These are phyloP conservation scores for Apiosordaria backusii DNA, from an alignment of 495 filamentous ascomycete species.

Conservation along the genomic window DNA sequence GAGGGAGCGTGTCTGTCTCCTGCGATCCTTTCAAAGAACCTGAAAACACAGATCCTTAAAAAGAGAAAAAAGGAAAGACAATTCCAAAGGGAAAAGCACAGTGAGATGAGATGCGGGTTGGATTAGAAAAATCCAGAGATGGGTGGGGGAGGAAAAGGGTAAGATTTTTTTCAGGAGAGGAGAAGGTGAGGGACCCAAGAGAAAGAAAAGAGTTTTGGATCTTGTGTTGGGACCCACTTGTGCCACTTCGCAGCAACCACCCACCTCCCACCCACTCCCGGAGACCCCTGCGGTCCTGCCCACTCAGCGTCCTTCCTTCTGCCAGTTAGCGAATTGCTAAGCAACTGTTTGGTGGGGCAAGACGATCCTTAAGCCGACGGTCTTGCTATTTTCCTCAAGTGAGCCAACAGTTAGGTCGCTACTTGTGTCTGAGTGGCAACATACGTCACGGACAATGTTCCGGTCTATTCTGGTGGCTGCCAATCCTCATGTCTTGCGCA, in stretches of 20 bases:
- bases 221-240: slow-evolving; percentile 26
- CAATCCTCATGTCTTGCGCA: not conserved
- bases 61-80: slow-evolving; percentile 38
- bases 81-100: slow-evolving; percentile 25
- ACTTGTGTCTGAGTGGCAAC: slow-evolving; percentile 7
- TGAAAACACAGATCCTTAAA: slow-evolving; percentile 34
- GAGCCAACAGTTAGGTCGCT: not conserved
- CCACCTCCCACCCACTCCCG: not conserved
- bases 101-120: slow-evolving; percentile 21
- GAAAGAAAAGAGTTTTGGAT: slow-evolving; percentile 37
- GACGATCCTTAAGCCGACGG: not conserved
- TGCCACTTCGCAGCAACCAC: not conserved
- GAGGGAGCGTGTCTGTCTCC: slow-evolving; percentile 34
- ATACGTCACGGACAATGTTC: not conserved
- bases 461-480: not conserved
- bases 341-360: slow-evolving; percentile 10
- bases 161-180: slow-evolving; percentile 32
- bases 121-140: slow-evolving; percentile 36
- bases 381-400: not conserved
- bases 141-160: slow-evolving; percentile 23
- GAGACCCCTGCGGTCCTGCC: slow-evolving; percentile 12
- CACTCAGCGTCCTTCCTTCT: slow-evolving; percentile 4
- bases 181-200: slow-evolving; percentile 31
- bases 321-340: slow-evolving; percentile 4
- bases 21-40: slow-evolving; percentile 41